Evolutionary conservation across 2,329 filamentous ascomycete species (phyloP), one percentile per base, ranked within the genome.

Genomic region (Fusarium hostae): DNA sequence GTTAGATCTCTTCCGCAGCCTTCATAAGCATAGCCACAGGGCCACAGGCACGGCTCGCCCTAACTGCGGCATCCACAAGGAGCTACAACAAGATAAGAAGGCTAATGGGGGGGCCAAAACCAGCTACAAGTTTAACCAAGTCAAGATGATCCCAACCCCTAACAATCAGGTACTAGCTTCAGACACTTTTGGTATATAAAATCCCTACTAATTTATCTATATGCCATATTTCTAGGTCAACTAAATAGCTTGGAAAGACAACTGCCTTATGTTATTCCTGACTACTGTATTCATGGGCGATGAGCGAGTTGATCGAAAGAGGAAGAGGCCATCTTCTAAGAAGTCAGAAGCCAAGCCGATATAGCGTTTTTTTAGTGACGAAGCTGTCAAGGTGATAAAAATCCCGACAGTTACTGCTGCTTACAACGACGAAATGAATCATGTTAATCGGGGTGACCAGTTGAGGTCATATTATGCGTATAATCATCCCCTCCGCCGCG

Each of bases 191-290:
- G 54, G 4, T 34, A 34, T 34, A 11, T 34, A 11, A 34, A 5
- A 34, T 34, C 32, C 32, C 32, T 34, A 34, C 4, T 34, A 34
- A 34, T 34, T 34, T 34, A 5, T 34, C 13, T 13, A 34, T 15
- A 5, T 34, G 32, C 32, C 32, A 15, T 34, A 34, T 11, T 34
- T 34, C 32, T 34, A 34, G 32, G 59, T 67, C 6, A 59, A 66
- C 34, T 34, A 71, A 45, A 59, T 73, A 26, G 50, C 51, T 13
- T 73, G 52, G 64, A 70, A 73, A 32, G 61, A 73, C 60, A 73
- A 59, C 32, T 28, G 51, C 22, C 57, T 71, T 34, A 11, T 34
- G 13, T 34, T 34, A 6, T 34, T 34, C 32, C 32, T 34, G 32
- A 34, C 32, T 16, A 34, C 32, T 35, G 51, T n/a, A n/a, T 47